Evolutionary conservation across 768 basidiomycete species (phyloP), one percentile per base, ranked within the genome.

Genomic region (Lentinula sp.): DNA sequence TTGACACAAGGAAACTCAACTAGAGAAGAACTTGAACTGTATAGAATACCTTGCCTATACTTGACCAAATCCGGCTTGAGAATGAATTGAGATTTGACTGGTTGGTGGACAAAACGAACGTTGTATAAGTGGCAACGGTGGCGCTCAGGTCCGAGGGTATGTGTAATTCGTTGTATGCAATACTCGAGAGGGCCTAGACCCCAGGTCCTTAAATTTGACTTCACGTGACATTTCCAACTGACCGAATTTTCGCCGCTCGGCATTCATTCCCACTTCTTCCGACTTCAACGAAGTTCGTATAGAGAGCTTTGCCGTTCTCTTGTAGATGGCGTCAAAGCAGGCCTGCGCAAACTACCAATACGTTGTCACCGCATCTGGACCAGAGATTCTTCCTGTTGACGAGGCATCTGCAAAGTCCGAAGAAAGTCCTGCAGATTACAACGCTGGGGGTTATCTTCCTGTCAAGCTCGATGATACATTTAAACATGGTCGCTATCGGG

Each of bases 381-480:
- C 86, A 60, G 87, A 86, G 78, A 86, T 89, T 65, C 75, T 89
- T 61, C 87, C 87, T 54, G 84, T 87, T 66, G 80, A 84, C 68
- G 84, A 88, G 68, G 77, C 80, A 49, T 74, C 79, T 53, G 80
- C 78, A 70, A 89, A 88, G 74, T 87, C 89, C 74, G 90, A 92
- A 70, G 90, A 92, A 73, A 84, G 85, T 64, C 84, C 89, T n/a
- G 89, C 84, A 63, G 90, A 91, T 64, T 92, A 92, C 76, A 90
- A 90, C 65, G 72, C 82, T 49, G 91, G 91, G 39, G 90, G 90
- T 48, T 93, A 93, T 80, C 81, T 91, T 50, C 83, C 87, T 23
- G 83, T 94, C 46, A 86, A 87, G 73, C 84, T 97, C 63, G 82
- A 82, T 63, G 95, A 98, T 73, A 74, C 81, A 21, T 96, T 97